These are phyloP conservation scores for Mucor irregularis DNA, from an alignment of 371 early-diverging fungal species.

Conservation along the genomic window DNA sequence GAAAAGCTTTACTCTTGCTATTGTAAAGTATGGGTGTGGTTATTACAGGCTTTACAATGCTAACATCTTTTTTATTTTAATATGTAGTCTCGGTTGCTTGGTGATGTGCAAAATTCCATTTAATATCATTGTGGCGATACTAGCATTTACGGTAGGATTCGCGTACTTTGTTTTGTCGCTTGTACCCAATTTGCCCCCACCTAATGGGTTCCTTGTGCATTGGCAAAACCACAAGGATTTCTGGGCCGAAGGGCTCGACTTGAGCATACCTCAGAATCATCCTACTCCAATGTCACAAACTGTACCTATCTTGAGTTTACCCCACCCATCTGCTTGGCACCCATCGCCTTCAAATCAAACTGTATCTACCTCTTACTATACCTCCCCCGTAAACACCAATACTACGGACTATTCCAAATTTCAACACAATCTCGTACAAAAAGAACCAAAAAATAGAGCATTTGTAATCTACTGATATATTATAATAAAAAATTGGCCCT, in stretches of 20 bases:
- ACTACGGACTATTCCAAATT: neutral
- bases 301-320: neutral
- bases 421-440: too few species aligned
- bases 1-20: conserved; percentile 35
- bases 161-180: conserved; percentile 37
- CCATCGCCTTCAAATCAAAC: neutral
- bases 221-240: conserved; percentile 44
- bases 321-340: conserved; percentile 21
- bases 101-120: conserved; percentile 33
- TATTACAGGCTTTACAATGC: too few species aligned
- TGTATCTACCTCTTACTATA: too few species aligned
- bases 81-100: conserved; percentile 37
- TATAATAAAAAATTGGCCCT: too few species aligned
- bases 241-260: conserved; percentile 33
- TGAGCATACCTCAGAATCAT: conserved; percentile 5
- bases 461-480: too few species aligned
- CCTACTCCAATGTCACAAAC: too few species aligned
- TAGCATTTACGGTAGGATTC: conserved; percentile 36
- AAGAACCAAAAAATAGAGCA: too few species aligned
- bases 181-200: conserved; percentile 28
- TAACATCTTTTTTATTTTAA: neutral
- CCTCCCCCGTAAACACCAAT: too few species aligned
- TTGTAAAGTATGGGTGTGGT: conserved; percentile 35
- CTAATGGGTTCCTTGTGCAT: conserved; percentile 29
- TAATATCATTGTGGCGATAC: conserved; percentile 41